These are phyloP conservation scores for Solanum chiquidenum DNA, from an alignment of 257 asterid genomes.

Conservation along the genomic window DNA sequence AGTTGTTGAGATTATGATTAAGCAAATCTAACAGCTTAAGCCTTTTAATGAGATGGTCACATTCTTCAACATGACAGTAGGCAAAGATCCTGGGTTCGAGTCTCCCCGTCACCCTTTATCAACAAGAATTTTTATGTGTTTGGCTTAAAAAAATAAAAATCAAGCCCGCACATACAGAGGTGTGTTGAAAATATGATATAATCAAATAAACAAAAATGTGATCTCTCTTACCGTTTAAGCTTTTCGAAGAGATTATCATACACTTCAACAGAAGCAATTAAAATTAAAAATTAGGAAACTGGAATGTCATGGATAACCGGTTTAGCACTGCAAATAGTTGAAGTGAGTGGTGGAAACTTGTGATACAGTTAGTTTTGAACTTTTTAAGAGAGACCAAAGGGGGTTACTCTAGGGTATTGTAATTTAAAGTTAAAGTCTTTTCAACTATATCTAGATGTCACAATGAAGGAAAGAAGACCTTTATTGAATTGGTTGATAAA, in stretches of 20 bases:
- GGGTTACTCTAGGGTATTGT: neutral
- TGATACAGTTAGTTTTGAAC: neutral
- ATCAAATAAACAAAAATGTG: neutral
- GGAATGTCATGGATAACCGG: neutral
- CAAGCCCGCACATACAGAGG: neutral
- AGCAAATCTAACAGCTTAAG: neutral
- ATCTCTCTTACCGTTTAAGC: neutral
- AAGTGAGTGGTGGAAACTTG: neutral
- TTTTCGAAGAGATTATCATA: neutral
- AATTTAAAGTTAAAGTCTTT: neutral
- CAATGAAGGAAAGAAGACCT: neutral
- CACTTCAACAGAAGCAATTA: neutral
- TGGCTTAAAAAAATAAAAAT: neutral
- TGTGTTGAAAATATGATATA: neutral
- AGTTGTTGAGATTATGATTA: neutral
- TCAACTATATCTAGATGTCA: neutral
- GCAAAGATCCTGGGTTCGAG: neutral
- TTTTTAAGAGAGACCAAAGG: neutral
- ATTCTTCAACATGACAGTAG: neutral
- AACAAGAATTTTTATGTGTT: neutral
- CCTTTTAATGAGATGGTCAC: neutral
- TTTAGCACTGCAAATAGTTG: neutral
- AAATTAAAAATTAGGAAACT: neutral
- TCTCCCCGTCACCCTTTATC: neutral
- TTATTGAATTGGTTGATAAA: conserved; percentile 37